These are phyloP conservation scores for Monosporozyma servazzii DNA, from an alignment of 805 yeast genomes.

Conservation along the genomic window DNA sequence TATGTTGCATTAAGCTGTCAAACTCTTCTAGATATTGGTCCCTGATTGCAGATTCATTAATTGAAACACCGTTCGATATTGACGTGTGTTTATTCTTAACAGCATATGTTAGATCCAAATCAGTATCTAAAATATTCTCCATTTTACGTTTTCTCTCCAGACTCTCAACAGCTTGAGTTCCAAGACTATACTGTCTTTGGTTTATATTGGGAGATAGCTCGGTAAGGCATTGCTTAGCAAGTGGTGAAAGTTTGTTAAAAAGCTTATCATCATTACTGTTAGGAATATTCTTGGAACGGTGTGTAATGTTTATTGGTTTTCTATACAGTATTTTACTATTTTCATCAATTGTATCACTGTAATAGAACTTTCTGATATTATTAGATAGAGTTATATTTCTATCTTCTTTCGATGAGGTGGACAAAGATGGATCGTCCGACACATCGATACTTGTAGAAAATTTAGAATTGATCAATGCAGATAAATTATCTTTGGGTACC, in stretches of 20 bases:
- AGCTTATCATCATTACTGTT: conserved; percentile 4
- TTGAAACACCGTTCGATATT: conserved; percentile 13
- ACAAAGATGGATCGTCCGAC: background rate
- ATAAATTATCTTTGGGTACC: conserved; percentile 23
- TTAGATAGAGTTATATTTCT: background rate
- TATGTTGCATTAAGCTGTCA: conserved; percentile 4
- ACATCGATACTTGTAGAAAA: background rate
- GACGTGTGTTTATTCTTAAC: conserved; percentile 12
- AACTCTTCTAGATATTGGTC: conserved; percentile 19
- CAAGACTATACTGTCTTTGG: background rate
- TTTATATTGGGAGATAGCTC: background rate
- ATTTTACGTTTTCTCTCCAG: conserved; percentile 5
- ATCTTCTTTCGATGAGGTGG: background rate
- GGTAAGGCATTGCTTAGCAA: conserved; percentile 13
- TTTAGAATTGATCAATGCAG: conserved; percentile 5
- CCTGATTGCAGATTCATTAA: conserved; percentile 17
- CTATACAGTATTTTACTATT: conserved; percentile 9
- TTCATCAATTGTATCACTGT: background rate
- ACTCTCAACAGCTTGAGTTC: background rate
- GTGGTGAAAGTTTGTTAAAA: conserved; percentile 17
- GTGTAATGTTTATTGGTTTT: conserved; percentile 11
- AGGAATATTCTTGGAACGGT: background rate
- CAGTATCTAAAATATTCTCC: conserved; percentile 3
- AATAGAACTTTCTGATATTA: background rate
- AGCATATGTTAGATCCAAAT: background rate